A percentile compares a stretch with the other conserved stretches of the same genome.
These are phyloP conservation scores for Hypoxylon cercidicola DNA, from an alignment of 495 filamentous ascomycete species.

Conservation along the genomic window DNA sequence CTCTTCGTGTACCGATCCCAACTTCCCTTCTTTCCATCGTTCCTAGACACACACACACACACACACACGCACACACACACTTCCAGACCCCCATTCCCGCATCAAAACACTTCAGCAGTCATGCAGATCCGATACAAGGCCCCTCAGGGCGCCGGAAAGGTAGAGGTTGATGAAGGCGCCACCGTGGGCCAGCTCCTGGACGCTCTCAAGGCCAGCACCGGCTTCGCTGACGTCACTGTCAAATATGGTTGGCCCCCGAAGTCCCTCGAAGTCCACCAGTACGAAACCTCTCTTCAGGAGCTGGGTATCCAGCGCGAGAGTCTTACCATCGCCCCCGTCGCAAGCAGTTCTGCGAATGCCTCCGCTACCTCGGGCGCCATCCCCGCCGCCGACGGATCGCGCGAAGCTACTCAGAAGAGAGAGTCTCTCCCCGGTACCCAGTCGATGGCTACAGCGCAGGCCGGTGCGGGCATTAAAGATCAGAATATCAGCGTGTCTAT, in stretches of 20 bases:
- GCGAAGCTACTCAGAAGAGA: neutral
- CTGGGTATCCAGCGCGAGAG: constrained; percentile 85
- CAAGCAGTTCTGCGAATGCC: too few species aligned
- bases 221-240: constrained; percentile 67
- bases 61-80: too few species aligned
- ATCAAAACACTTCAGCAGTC: neutral
- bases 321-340: constrained; percentile 72
- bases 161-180: constrained; percentile 72
- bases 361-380: neutral
- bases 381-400: neutral
- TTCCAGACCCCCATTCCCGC: too few species aligned
- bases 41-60: too few species aligned
- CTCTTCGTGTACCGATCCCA: neutral
- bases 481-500: constrained; percentile 41
- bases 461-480: constrained; percentile 20
- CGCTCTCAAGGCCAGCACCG: constrained; percentile 49
- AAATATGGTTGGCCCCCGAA: constrained; percentile 91
- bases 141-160: constrained; percentile 54
- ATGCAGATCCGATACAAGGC: constrained; percentile 54
- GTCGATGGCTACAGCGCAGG: neutral
- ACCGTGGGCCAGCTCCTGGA: constrained; percentile 70
- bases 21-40: neutral
- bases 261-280: constrained; percentile 67
- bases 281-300: constrained; percentile 46
- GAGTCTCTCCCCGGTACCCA: neutral